Evolutionary conservation across 768 basidiomycete genomes (phyloP).

Genomic region (Pholiota molesta): DNA sequence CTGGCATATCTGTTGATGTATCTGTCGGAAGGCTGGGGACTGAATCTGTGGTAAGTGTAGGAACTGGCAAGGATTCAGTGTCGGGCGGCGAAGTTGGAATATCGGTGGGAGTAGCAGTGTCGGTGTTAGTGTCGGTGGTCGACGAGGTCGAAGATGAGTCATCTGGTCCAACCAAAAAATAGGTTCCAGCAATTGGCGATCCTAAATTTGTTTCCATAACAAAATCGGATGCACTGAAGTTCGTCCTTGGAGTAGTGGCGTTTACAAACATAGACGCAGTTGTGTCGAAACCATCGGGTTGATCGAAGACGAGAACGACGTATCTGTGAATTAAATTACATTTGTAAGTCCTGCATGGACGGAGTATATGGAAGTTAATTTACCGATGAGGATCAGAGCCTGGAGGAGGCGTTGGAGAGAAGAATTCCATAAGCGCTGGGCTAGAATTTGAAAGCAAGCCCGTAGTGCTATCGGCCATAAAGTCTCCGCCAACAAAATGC

Average conservation of each 20-base stretch:
- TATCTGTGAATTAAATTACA: constrained; percentile 26
- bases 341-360: constrained; percentile 1
- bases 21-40: neutral
- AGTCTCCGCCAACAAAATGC: constrained; percentile 45
- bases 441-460: constrained; percentile 38
- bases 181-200: constrained; percentile 43
- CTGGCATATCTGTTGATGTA: neutral
- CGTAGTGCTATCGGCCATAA: constrained; percentile 30
- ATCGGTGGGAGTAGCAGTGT: constrained; percentile 9
- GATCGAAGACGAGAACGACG: constrained; percentile 36
- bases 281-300: constrained; percentile 34
- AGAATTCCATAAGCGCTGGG: constrained; percentile 41
- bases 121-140: constrained; percentile 8
- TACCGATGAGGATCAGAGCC: constrained; percentile 50
- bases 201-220: constrained; percentile 34
- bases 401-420: constrained; percentile 40
- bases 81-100: neutral
- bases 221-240: constrained; percentile 44
- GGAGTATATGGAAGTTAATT: constrained; percentile 10
- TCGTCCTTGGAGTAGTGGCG: constrained; percentile 33
- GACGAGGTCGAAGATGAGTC: constrained; percentile 20
- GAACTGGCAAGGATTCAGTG: neutral
- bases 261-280: constrained; percentile 34
- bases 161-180: constrained; percentile 42
- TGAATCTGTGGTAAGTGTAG: neutral